Evolutionary conservation across 2,329 filamentous ascomycete species (phyloP), one percentile per base, ranked within the genome.

Genomic region (Cadophora sp.): DNA sequence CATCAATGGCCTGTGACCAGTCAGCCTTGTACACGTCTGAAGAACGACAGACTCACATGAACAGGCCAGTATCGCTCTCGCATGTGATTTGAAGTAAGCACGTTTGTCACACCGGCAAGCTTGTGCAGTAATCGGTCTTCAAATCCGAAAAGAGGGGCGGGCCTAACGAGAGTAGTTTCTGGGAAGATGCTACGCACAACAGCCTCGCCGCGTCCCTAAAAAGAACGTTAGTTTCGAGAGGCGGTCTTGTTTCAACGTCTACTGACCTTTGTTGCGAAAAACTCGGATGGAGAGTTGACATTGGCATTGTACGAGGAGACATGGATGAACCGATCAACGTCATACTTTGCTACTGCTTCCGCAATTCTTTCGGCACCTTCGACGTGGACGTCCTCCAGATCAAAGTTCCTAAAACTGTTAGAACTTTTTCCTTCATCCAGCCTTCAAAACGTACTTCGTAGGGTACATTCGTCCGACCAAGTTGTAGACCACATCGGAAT

Each of bases 401-500:
- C 89, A 81, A 97, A 99, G 86, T 99, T 99, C 86, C 92, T 94
- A 9, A 27, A 58, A n/a, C 11, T 58, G 72, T 83, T 74, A 84
- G 77, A 73, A 64, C 59, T 2, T 24, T 48, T 55, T 22, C 12
- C 64, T 2, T 11, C 16, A 12, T 55, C 24, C 29, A 11, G 26
- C 31, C n/a, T 27, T 66, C 14, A 27, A 34, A 19, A 79, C 86
- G 76, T 83, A 94, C 92, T 99, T 99, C 76, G 96, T 99, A 72
- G 95, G 92, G 80, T 98, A 98, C 80, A 95, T 92, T 72, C 95
- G 92, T 73, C 96, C 96, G 77, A 97, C 87, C 75, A 99, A 85
- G 82, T 99, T 99, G 86, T 97, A 97, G 73, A 99, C 96, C 71
- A 97, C 92, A 79, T 99, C 96, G 51, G 95, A 98, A 81, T 99